These are phyloP conservation scores for Saccharata proteae DNA, from an alignment of 2,329 filamentous ascomycete genomes.

Conservation along the genomic window DNA sequence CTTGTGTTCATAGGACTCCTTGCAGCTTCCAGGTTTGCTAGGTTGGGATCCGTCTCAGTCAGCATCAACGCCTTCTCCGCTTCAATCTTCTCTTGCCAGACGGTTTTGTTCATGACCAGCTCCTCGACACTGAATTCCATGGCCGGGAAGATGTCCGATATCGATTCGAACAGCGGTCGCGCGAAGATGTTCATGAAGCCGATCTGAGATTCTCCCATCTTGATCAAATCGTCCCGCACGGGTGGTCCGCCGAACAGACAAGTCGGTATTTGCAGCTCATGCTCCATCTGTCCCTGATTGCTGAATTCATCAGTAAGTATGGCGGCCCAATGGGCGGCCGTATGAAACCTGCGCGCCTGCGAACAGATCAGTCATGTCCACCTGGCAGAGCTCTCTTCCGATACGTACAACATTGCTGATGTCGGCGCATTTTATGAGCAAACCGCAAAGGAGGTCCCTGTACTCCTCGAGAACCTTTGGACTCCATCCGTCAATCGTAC, in stretches of 20 bases:
- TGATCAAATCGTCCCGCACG: constrained; percentile 70
- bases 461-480: constrained; percentile 64
- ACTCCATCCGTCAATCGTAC: constrained; percentile 59
- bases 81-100: constrained; percentile 59
- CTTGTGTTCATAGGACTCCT: constrained; percentile 23
- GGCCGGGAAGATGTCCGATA: constrained; percentile 72
- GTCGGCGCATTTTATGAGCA: constrained; percentile 95
- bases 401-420: constrained; percentile 89
- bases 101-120: constrained; percentile 60
- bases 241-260: constrained; percentile 69
- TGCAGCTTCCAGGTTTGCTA: constrained; percentile 14
- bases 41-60: constrained; percentile 16
- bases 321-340: constrained; percentile 79
- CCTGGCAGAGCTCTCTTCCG: background rate
- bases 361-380: constrained; percentile 12
- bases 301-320: constrained; percentile 94
- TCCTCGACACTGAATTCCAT: constrained; percentile 78
- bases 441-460: constrained; percentile 69
- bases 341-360: constrained; percentile 72
- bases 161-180: constrained; percentile 77
- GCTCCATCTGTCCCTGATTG: constrained; percentile 84
- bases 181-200: constrained; percentile 97
- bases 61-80: constrained; percentile 46
- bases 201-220: constrained; percentile 77
- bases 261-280: constrained; percentile 73